Base-by-base conservation (phyloP, 2,329 filamentous ascomycete genomes). In the Lasiodiplodia hormozganensis region DNA sequence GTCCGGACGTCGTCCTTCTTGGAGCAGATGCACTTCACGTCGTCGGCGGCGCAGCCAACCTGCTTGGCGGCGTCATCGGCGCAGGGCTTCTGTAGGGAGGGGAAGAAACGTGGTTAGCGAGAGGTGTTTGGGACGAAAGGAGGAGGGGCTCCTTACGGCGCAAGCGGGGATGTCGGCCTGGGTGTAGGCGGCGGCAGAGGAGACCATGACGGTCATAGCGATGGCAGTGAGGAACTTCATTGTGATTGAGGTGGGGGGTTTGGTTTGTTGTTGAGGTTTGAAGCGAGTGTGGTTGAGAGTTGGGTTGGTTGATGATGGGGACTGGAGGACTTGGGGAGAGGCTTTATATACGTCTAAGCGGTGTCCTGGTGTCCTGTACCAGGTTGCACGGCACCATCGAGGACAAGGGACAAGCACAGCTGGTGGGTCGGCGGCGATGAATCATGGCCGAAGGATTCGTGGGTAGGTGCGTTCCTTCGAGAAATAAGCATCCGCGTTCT, bases 221-320 rank as follows among this genome's bases (percentile, higher is more conserved):
- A 64, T 4, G n/a, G 47, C 47, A 28, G 28, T 36, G 60, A 52
- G 8, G 60, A 64, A 52, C 60, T 64, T 64, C 60, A 64, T 64
- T 51, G 38, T 47, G 38, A 25, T 60, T 38, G 56, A 28, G 11
- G 36, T 25, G 10, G 16, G 43, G 56, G 12, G 28, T 10, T 28
- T 47, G 14, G 54, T 40, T 23, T 43, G 40, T 43, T 2, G 2
- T 31, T 62, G 57, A 49, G 40, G 40, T 10, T 34, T 34, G 31
- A 34, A 34, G 31, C 7, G 56, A 14, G 56, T 16, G 54, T 34
- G 31, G 31, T 34, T 34, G 31, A 34, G 31, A 34, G 31, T 34
- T 43, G 6, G 38, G 31, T 34, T 43, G 6, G 40, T 38, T 62
- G 58, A 8, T 62, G 58, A 62, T 62, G 58, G 14, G n/a, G 18